Base-by-base conservation (phyloP, 2,329 filamentous ascomycete genomes). In the Capronia epimyces region DNA sequence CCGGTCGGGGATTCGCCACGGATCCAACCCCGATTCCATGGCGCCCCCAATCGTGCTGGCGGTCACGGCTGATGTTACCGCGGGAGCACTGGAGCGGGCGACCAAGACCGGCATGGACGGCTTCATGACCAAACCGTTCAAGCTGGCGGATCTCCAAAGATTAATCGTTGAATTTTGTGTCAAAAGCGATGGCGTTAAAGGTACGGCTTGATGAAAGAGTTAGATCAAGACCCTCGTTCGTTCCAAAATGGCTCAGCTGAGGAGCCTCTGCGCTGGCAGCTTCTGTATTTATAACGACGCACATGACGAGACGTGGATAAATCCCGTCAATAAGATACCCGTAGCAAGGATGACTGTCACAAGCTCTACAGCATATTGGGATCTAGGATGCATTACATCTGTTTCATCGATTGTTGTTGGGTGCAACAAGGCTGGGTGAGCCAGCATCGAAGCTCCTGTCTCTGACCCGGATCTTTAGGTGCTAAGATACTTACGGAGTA, bases 301-400 rank as follows among this genome's bases (percentile, higher is more conserved):
- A 22, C 25, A 54, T 43, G 52, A 54, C 32, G 43, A 46, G 21
- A 53, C 44, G n/a, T n/a, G 45, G 41, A 15, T 49, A 43, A 40
- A 50, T 16, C 21, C 21, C 46, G 43, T 50, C 25, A 47, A 43
- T 10, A 12, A 32, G 29, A 91, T 78, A 56, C 91, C 80, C 65
- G 93, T 88, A 60, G 82, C 87, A 52, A 91, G 83, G 66, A 93
- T 87, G 56, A 93, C 77, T 87, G 56, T 93, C 77, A 67, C 88
- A 93, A 8, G 83, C 80, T 52, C 83, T 82, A 66, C 76, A 83
- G 57, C 81, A 82, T 79, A 83, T 83, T 16, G 79, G 76, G 21
- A 83, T 63, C 48, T n/a, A n/a, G n/a, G n/a, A n/a, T n/a, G n/a
- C n/a, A n/a, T n/a, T n/a, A n/a, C n/a, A n/a, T n/a, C n/a, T n/a